Evolutionary conservation across 371 early-diverging fungal species (phyloP), one percentile per base, ranked within the genome.

Genomic region (Funneliformis caledonium): DNA sequence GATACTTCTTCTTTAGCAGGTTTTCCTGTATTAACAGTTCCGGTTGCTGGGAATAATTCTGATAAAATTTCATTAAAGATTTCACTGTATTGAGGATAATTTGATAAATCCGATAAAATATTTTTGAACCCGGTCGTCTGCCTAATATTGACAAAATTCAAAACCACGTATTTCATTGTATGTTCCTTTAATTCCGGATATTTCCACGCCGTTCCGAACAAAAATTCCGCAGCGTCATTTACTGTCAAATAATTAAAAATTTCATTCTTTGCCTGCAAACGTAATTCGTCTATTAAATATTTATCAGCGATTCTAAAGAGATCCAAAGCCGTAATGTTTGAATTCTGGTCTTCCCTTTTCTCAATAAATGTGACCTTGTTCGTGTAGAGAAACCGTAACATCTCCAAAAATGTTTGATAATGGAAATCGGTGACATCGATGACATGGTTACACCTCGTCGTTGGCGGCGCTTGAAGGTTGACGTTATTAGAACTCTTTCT

Each of bases 311-410:
- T 79, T 11, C 19, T 70, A 26, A 48, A 70, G 5, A 79, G n/a
- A n/a, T 77, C 67, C 10, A 77, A 65, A 16, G 78, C 56, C 4
- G 56, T 56, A 56, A 56, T 6, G 19, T 56, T 19, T 37, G 37
- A 37, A 56, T 5, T 5, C 19, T 56, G 56, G 7, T 56, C 48
- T 60, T 62, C 7, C 37, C 14, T 65, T 65, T 65, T 65, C 9
- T 60, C 60, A 76, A 65, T 62, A 42, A 33, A 22, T 19, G 56
- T 48, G 10, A 70, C 68, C 16, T 45, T n/a, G 22, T 70, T 70
- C 8, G 79, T 68, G 50, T 79, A 79, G 22, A 79, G 70, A 50
- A 64, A 79, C n/a, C 79, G 69, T 43, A 79, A 43, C 79, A 79
- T 79, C 70, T 68, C 70, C 8, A 79, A 33, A 69, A 79, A 79